phyloP scores from a whole-genome alignment of 1,284 basidiomycete species.

The Trichosporon sp. region DNA sequence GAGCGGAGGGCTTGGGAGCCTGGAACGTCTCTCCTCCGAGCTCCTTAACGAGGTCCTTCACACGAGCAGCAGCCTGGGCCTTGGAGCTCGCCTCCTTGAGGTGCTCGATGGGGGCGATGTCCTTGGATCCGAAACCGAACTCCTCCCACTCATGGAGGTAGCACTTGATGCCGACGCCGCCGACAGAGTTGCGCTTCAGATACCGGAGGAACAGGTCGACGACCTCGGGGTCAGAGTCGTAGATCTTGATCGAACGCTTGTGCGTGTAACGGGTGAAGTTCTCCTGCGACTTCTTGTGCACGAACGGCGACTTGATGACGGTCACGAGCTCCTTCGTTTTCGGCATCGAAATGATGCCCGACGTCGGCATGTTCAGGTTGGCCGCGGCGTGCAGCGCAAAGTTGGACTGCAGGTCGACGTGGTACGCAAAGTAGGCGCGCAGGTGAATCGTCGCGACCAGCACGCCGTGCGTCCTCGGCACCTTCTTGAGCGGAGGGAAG shows the following conservation, averaged over 20 bases:
- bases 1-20: neutral
- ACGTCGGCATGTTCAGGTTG: conserved; percentile 79
- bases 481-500: conserved; percentile 27
- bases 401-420: conserved; percentile 77
- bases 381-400: conserved; percentile 83
- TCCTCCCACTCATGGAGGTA: conserved; percentile 75
- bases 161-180: conserved; percentile 83
- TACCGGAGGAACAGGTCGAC: conserved; percentile 83
- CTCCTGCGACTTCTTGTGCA: conserved; percentile 93
- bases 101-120: conserved; percentile 54
- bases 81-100: conserved; percentile 56
- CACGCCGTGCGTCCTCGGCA: conserved; percentile 63
- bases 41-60: conserved; percentile 33
- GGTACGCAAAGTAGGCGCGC: conserved; percentile 69
- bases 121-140: conserved; percentile 60
- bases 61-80: conserved; percentile 31
- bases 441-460: conserved; percentile 85
- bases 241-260: conserved; percentile 84
- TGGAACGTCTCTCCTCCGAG: conserved; percentile 35
- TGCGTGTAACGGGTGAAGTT: conserved; percentile 89
- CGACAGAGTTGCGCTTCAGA: conserved; percentile 72
- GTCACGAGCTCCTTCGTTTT: conserved; percentile 82
- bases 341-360: conserved; percentile 70
- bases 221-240: conserved; percentile 78
- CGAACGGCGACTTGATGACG: conserved; percentile 82